Base-by-base conservation (phyloP, 768 basidiomycete species). In the Panus rudis region DNA sequence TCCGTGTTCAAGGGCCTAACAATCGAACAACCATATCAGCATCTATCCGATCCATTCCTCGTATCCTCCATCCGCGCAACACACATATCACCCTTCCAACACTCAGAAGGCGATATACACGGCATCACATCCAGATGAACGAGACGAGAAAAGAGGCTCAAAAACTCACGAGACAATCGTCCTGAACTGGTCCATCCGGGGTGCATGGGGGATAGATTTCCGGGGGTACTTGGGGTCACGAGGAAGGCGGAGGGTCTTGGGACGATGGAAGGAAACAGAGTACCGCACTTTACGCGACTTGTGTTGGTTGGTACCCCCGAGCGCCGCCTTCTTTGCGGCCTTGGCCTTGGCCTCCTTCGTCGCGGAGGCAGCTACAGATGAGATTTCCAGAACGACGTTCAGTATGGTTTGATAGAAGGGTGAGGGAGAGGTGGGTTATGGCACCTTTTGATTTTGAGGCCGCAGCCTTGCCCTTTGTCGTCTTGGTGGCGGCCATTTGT, bases 111-210 rank as follows among this genome's bases (percentile, higher is more conserved):
- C n/a, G n/a, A n/a, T n/a, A n/a, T n/a, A n/a, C n/a, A n/a, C n/a
- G n/a, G n/a, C n/a, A n/a, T n/a, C n/a, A n/a, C n/a, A n/a, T n/a
- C n/a, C n/a, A n/a, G n/a, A n/a, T n/a, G n/a, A n/a, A n/a, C n/a
- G n/a, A n/a, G 17, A 17, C 23, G 1, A 19, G 22, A 6, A 17
- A 6, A 17, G 22, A 5, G 25, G 13, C 4, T n/a, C n/a, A n/a
- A 52, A 51, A 54, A 75, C 84, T 63, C 67, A 87, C 85, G 83
- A 86, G 43, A 91, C 80, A 60, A 97, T 89, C 33, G 89, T 92
- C 68, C 92, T 76, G 77, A 83, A 96, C 67, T 94, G 88, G 61
- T 98, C 96, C 90, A 97, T 92, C 52, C 94, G 72, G 22, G 92
- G 91, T 3, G 78, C 81, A 74, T 96, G 92, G 37, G 84, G 82